These are phyloP conservation scores for Moesziomyces sp. DNA, from an alignment of 1,284 basidiomycete genomes.

Conservation along the genomic window DNA sequence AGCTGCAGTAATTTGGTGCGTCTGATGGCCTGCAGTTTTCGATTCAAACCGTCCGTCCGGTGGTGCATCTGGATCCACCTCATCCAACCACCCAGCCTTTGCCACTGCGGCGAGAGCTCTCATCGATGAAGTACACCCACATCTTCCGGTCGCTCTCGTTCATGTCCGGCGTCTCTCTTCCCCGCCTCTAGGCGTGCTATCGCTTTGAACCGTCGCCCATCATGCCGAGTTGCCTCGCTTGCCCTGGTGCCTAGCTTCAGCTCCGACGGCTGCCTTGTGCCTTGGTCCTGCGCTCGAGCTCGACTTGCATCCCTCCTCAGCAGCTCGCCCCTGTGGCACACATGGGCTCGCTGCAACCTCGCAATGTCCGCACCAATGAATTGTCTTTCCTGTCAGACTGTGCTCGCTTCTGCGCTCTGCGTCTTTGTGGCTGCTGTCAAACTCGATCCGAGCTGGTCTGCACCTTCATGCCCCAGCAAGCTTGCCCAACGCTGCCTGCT, in stretches of 20 bases:
- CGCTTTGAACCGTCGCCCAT: background rate
- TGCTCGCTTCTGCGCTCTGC: conserved; percentile 14
- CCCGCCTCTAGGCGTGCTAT: too few species aligned
- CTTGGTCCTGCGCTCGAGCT: too few species aligned
- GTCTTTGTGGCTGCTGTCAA: conserved; percentile 15
- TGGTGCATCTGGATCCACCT: conserved; percentile 7
- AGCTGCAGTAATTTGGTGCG: background rate
- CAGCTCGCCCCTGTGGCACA: too few species aligned
- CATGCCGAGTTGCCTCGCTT: background rate
- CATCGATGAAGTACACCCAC: background rate
- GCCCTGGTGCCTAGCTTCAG: conserved; percentile 1
- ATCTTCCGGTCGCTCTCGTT: background rate
- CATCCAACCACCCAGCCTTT: conserved; percentile 6
- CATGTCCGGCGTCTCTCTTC: conserved; percentile 1
- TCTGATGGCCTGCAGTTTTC: conserved; percentile 12
- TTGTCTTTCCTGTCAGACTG: conserved; percentile 28
- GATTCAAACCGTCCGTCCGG: conserved; percentile 1
- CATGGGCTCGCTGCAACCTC: background rate
- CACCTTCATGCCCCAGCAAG: too few species aligned
- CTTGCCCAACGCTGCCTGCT: background rate
- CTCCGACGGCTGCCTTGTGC: conserved; percentile 2
- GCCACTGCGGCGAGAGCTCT: background rate
- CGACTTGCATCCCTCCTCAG: too few species aligned
- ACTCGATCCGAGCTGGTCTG: background rate
- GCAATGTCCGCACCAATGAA: conserved; percentile 16